These are phyloP conservation scores for Tilletia indica DNA, from an alignment of 1,284 basidiomycete genomes.

Conservation along the genomic window DNA sequence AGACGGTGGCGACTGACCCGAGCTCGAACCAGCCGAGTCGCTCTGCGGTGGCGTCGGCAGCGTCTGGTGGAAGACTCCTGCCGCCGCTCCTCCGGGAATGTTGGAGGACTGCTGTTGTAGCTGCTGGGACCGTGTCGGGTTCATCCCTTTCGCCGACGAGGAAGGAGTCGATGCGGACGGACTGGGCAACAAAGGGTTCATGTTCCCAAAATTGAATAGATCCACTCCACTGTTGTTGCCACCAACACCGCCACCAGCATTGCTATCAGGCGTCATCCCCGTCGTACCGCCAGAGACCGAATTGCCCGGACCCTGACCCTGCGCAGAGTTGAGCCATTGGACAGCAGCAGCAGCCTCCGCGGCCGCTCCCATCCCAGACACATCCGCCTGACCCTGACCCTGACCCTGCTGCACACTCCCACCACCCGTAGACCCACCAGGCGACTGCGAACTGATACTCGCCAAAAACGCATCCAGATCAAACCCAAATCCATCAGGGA, in stretches of 20 bases:
- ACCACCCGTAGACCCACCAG: background rate
- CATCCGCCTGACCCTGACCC: too few species aligned
- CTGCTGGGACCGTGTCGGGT: background rate
- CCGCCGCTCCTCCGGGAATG: too few species aligned
- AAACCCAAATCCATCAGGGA: background rate
- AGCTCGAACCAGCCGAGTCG: conserved; percentile 9
- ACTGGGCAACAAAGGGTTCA: background rate
- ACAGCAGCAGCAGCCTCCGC: conserved; percentile 6
- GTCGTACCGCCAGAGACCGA: too few species aligned
- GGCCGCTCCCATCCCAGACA: background rate
- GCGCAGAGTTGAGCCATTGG: conserved; percentile 1
- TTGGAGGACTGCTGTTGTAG: background rate
- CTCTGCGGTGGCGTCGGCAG: conserved; percentile 4
- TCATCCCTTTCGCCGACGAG: background rate
- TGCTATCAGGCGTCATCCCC: too few species aligned
- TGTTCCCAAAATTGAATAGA: background rate
- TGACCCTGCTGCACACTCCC: too few species aligned
- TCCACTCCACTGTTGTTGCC: background rate
- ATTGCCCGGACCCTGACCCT: too few species aligned
- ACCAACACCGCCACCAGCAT: too few species aligned
- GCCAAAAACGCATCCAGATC: conserved; percentile 1
- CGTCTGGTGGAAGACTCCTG: background rate
- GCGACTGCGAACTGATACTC: background rate
- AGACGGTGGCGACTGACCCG: conserved; percentile 2
- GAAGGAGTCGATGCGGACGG: background rate